phyloP scores from a whole-genome alignment of 2,329 filamentous ascomycete species.

The Plenodomus lindquistii region DNA sequence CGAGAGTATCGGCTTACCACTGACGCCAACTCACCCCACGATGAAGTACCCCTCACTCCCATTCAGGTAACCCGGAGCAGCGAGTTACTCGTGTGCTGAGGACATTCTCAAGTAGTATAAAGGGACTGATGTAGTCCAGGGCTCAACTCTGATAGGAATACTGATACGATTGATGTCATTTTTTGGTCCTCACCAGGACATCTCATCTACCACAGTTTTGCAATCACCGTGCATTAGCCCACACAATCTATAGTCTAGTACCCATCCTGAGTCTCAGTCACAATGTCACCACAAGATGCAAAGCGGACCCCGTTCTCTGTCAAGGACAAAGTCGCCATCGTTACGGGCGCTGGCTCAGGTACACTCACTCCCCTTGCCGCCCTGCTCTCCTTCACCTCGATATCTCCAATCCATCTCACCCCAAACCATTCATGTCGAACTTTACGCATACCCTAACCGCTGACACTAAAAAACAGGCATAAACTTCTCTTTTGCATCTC shows the following conservation, averaged over 20 bases:
- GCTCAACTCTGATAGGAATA: too few species aligned
- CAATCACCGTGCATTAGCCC: too few species aligned
- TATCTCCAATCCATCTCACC: too few species aligned
- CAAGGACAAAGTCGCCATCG: constrained; percentile 51
- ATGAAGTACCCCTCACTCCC: constrained; percentile 10
- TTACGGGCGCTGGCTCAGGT: constrained; percentile 53
- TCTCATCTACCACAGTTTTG: too few species aligned
- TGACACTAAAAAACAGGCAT: constrained; percentile 44
- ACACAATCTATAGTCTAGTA: too few species aligned
- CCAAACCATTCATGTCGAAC: too few species aligned
- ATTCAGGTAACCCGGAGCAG: constrained; percentile 1
- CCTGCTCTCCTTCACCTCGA: background rate
- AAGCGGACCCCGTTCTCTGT: constrained; percentile 40
- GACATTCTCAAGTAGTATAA: background rate
- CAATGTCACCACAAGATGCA: constrained; percentile 8
- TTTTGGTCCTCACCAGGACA: too few species aligned
- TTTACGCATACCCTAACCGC: background rate
- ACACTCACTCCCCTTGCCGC: constrained; percentile 2
- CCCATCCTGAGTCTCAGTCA: too few species aligned
- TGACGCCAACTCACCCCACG: constrained; percentile 1
- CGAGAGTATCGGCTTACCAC: background rate
- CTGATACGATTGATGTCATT: too few species aligned
- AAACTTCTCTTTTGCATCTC: constrained; percentile 50
- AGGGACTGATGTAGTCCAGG: background rate
- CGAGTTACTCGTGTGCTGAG: background rate